Evolutionary conservation across 371 early-diverging fungal species (phyloP), one percentile per base, ranked within the genome.

Genomic region (Mucor circinelloides): DNA sequence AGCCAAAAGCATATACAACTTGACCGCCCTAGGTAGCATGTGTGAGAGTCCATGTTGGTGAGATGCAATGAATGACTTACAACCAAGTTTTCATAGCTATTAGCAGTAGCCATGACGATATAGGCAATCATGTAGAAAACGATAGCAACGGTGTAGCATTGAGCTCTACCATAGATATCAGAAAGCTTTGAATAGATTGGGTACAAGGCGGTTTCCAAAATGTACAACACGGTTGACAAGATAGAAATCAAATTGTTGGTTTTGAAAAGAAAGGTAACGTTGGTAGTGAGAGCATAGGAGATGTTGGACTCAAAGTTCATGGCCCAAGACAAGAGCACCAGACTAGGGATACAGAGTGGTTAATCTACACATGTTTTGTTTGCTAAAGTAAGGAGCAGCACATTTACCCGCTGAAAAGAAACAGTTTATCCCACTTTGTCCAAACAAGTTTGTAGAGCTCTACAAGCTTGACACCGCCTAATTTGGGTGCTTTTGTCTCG

Each of bases 1-100:
- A 67, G 19, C 80, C 80, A 59, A 80, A 70, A 40, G 77, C 69
- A 58, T 77, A 73, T 6, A 80, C 59, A 21, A 76, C 71, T 69
- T 76, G 74, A 4, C 70, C 79, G 59, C 76, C 76, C 79, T 79
- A 63, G 64, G 32, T 8, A 8, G 6, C 17, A 19, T 36, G 15
- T 6, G 54, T 17, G 9, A 19, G 15, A 12, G 4, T 5, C 19
- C 32, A 30, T 19, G 50, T 10, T 21, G 7, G 6, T 19, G 0
- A 5, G 19, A 19, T 19, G 34, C 6, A 8, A 34, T 8, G 21
- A 52, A 30, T 17, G 10, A 44, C 60, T 59, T 64, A 77, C 69
- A 40, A 64, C 56, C 19, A 68, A 42, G 12, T 64, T 63, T 25
- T 70, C 58, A 8, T 65, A 65, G 13, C 55, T 68, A 27, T 65